Evolutionary conservation across 345 rosid genomes (phyloP).

Genomic region (Linum trigynum): DNA sequence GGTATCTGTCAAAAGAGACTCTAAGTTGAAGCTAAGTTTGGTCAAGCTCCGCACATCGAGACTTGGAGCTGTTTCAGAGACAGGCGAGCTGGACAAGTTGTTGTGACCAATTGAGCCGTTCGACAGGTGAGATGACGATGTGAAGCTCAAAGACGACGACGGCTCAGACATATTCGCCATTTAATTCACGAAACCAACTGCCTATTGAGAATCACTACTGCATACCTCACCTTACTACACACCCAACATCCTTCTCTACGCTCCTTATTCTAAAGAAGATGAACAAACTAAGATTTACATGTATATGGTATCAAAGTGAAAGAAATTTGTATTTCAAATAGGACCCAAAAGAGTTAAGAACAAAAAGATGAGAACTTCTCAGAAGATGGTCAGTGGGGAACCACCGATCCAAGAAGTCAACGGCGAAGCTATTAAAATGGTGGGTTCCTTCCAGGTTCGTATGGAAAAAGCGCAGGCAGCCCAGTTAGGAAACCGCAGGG

Average conservation of each 20-base stretch:
- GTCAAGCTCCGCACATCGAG: slow-evolving; percentile 53
- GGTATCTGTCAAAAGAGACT: slow-evolving; percentile 50
- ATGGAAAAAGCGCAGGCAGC: not conserved
- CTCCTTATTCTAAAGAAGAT: not conserved
- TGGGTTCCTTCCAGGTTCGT: not conserved
- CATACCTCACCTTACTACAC: not conserved
- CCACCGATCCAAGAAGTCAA: not conserved
- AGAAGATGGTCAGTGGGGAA: too few species aligned
- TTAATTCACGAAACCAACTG: not conserved
- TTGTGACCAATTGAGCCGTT: slow-evolving; percentile 34
- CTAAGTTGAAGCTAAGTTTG: slow-evolving; percentile 74
- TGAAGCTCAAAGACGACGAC: slow-evolving; percentile 71
- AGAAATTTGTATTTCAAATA: too few species aligned
- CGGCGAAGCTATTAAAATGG: not conserved
- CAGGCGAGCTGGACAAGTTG: slow-evolving; percentile 19
- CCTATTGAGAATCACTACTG: not conserved
- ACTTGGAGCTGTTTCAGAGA: slow-evolving; percentile 29
- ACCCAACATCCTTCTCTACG: not conserved
- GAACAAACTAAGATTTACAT: not conserved
- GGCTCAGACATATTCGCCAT: slow-evolving; percentile 69
- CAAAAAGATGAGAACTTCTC: not conserved
- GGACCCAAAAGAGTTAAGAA: not conserved
- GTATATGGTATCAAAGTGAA: not conserved
- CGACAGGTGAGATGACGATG: slow-evolving; percentile 53
- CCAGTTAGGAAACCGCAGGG: not conserved